phyloP scores from a whole-genome alignment of 305 asterid species.

The Plantago rigida region DNA sequence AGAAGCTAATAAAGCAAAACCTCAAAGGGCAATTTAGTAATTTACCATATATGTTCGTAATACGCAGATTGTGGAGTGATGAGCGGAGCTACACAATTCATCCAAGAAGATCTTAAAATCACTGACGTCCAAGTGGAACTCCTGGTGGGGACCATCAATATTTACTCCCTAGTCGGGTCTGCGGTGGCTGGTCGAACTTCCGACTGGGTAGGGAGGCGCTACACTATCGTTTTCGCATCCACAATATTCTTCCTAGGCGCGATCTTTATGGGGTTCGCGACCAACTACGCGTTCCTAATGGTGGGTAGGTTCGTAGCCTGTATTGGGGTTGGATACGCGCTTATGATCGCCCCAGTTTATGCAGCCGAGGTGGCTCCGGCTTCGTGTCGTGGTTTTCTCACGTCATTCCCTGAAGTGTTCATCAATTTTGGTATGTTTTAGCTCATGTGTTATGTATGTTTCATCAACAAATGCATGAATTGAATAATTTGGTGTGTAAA shows the following conservation, averaged over 20 bases:
- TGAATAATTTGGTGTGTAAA: not conserved
- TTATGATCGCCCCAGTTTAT: conserved; percentile 51
- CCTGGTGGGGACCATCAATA: conserved; percentile 34
- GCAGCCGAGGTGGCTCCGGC: conserved; percentile 53
- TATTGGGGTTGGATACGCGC: conserved; percentile 45
- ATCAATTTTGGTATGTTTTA: conserved; percentile 39
- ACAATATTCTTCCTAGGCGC: conserved; percentile 43
- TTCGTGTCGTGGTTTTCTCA: conserved; percentile 43
- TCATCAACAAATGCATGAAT: not conserved
- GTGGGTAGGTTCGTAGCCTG: conserved; percentile 48
- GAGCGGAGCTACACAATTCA: conserved; percentile 46
- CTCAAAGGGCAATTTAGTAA: not conserved
- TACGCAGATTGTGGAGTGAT: conserved; percentile 39
- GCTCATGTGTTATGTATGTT: no score
- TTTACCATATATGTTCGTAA: not conserved
- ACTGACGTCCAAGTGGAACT: conserved; percentile 39
- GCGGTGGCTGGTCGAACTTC: conserved; percentile 48
- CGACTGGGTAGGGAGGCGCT: conserved; percentile 51
- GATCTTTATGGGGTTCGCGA: conserved; percentile 37
- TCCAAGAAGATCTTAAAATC: conserved; percentile 36
- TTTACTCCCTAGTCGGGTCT: conserved; percentile 41
- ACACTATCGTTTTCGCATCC: conserved; percentile 35
- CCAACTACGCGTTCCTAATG: conserved; percentile 40
- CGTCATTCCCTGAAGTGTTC: conserved; percentile 55
- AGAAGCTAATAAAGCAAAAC: no score